These are phyloP conservation scores for Pseudotsuga menziesii DNA, from an alignment of 75 land plant genomes.

Conservation along the genomic window DNA sequence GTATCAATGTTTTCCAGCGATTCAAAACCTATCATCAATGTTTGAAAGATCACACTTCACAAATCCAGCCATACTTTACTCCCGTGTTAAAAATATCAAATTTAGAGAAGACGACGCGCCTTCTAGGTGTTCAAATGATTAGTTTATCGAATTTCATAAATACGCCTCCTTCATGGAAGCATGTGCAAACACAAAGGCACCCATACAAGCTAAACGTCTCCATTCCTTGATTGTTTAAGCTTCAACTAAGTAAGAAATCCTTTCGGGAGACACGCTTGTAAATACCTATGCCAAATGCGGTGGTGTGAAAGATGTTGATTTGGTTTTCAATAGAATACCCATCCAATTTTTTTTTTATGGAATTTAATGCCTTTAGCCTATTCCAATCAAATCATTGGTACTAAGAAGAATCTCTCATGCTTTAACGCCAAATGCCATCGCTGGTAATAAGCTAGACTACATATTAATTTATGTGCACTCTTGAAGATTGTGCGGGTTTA, in stretches of 20 bases:
- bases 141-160: neutral
- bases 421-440: neutral
- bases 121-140: no score
- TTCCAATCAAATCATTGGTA: neutral
- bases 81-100: no score
- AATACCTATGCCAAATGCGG: constrained; percentile 1
- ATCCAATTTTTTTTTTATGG: neutral
- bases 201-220: neutral
- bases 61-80: no score
- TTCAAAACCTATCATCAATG: no score
- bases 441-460: neutral
- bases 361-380: constrained; percentile 6
- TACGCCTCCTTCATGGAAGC: neutral
- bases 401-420: constrained; percentile 2
- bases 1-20: no score
- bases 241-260: neutral
- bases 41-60: no score
- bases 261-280: neutral
- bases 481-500: constrained; percentile 1
- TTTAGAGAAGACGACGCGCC: no score
- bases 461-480: neutral
- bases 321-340: constrained; percentile 1
- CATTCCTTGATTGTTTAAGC: neutral
- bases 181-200: neutral
- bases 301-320: neutral